Evolutionary conservation across 2,329 filamentous ascomycete species (phyloP), one percentile per base, ranked within the genome.

Genomic region (Keithomyces neogunnii): DNA sequence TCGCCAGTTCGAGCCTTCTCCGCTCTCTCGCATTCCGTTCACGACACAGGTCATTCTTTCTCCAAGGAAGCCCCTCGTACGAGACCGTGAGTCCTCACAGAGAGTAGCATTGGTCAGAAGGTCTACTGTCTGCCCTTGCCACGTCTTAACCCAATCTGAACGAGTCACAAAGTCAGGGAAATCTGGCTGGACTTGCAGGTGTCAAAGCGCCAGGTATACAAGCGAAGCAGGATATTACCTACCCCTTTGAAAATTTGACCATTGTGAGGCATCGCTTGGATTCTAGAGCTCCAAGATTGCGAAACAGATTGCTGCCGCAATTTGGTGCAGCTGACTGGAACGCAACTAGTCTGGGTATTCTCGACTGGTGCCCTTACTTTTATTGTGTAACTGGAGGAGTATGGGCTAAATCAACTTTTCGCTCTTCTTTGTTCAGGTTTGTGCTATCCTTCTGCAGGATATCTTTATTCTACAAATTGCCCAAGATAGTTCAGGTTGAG

Each of bases 11-110:
- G 26, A 47, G 45, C 40, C 46, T 30, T 46, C 28, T 44, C 31
- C 45, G 32, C 42, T 31, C 49, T 48, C 45, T 49, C 52, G 40
- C 52, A 49, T 46, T 53, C 42, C 52, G 19, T 48, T 43, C 45
- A 51, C 29, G n/a, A 47, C 7, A 53, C 29, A n/a, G 32, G 44
- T 53, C 44, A 33, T 47, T 31, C 35, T 46, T 26, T 36, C 35
- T 36, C 31, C 30, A 29, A 13, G 11, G 8, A 30, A 42, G 29
- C 45, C 33, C 45, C 45, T 53, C 39, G 8, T 33, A 19, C 40
- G 43, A 32, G 30, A 13, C 40, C 19, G 42, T 7, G 26, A 26
- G 30, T 35, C 30, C 29, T 44, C 30, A 43, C 11, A 32, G 47
- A 11, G 31, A 35, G 30, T 38, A 38, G 13, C 29, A n/a, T 33